Percentiles rank a stretch among this genome's conserved stretches.
These are phyloP conservation scores for Vitis cinerea DNA, from an alignment of 164 flowering plant species.

Conservation along the genomic window DNA sequence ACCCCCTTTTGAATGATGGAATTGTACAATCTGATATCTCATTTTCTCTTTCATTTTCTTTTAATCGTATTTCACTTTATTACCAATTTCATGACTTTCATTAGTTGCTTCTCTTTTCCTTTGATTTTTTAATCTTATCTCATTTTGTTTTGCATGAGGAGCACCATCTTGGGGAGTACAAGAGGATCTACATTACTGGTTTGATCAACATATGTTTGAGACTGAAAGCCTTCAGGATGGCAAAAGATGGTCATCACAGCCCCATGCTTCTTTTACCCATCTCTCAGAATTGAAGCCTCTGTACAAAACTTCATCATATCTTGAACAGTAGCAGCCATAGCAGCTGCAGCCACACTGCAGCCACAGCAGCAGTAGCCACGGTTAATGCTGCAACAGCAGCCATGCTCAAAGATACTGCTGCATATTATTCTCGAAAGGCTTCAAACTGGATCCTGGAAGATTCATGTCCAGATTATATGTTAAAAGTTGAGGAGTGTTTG, in stretches of 20 bases:
- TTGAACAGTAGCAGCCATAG: slow-evolving; percentile 34
- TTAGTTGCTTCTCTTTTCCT: too few species aligned
- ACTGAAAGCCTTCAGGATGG: slow-evolving; percentile 42
- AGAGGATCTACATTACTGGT: slow-evolving; percentile 43
- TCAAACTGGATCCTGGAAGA: slow-evolving; percentile 79
- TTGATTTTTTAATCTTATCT: too few species aligned
- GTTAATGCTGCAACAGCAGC: slow-evolving; percentile 8
- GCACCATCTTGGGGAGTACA: not conserved
- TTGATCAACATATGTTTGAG: slow-evolving; percentile 42
- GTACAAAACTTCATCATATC: slow-evolving; percentile 66
- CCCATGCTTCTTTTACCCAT: slow-evolving; percentile 35
- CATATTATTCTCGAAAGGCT: slow-evolving; percentile 84
- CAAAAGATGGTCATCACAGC: slow-evolving; percentile 66
- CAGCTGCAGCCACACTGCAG: slow-evolving; percentile 17
- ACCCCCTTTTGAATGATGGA: too few species aligned
- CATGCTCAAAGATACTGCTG: slow-evolving; percentile 65
- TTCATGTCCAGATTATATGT: slow-evolving; percentile 90
- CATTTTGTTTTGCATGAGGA: too few species aligned
- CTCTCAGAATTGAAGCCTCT: slow-evolving; percentile 35
- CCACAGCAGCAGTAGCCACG: slow-evolving; percentile 27
- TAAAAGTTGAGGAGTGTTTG: too few species aligned
- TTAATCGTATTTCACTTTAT: too few species aligned
- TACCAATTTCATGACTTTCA: too few species aligned
- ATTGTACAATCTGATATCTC: too few species aligned
- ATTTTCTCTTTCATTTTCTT: too few species aligned